These are phyloP conservation scores for Samsoniella hepiali DNA, from an alignment of 2,329 filamentous ascomycete genomes.

Conservation along the genomic window DNA sequence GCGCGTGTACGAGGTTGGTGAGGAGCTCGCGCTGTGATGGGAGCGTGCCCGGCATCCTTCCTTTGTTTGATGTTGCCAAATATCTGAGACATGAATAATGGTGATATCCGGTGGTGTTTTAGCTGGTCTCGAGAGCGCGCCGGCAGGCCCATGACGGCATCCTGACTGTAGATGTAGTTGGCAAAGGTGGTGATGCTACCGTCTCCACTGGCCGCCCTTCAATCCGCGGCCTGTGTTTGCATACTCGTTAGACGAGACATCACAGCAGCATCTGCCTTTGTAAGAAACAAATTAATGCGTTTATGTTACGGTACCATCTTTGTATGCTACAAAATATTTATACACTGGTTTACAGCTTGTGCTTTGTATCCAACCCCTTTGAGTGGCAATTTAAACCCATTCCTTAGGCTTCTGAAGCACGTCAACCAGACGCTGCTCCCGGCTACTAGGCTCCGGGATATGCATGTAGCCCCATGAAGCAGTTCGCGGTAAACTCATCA, in stretches of 20 bases:
- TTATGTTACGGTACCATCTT: neutral
- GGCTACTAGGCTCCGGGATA: constrained; percentile 67
- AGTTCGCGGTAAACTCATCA: constrained; percentile 94
- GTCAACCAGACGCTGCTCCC: constrained; percentile 78
- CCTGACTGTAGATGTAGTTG: neutral
- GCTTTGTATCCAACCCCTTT: neutral
- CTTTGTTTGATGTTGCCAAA: neutral
- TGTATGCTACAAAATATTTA: constrained; percentile 9
- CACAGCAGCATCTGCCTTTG: neutral
- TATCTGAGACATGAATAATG: neutral
- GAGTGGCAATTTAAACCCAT: constrained; percentile 51
- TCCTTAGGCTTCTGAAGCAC: constrained; percentile 63
- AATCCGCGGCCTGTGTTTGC: neutral
- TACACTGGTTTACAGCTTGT: constrained; percentile 6
- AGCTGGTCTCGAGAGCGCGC: neutral
- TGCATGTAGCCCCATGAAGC: constrained; percentile 97
- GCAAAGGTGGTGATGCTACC: neutral
- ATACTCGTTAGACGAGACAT: neutral
- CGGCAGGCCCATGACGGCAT: neutral
- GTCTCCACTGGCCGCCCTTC: neutral
- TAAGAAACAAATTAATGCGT: neutral
- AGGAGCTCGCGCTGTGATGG: constrained; percentile 43
- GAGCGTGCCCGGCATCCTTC: constrained; percentile 22
- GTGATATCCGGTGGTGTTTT: neutral
- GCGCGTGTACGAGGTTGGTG: constrained; percentile 45